Evolutionary conservation across 352 stramenopile genomes (phyloP).

Genomic region (Plasmopara viticola): DNA sequence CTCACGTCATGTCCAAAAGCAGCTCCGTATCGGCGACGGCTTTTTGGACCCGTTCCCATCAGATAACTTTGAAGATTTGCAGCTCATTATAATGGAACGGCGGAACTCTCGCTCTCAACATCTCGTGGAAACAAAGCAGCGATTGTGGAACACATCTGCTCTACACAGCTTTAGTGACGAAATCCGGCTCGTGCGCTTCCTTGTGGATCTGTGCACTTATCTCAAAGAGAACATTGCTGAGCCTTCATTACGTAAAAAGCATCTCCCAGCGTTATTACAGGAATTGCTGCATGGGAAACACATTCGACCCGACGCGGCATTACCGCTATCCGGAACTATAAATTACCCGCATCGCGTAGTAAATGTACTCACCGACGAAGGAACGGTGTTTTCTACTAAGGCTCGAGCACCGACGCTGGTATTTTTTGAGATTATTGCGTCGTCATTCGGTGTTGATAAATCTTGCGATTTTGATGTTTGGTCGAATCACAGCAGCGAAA

Average conservation of each 20-base stretch:
- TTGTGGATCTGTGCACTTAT: constrained; percentile 58
- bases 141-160: constrained; percentile 30
- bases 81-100: constrained; percentile 34
- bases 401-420: constrained; percentile 56
- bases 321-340: constrained; percentile 32
- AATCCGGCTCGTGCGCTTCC: constrained; percentile 49
- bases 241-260: constrained; percentile 41
- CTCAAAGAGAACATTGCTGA: constrained; percentile 48
- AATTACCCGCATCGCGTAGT: constrained; percentile 33
- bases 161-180: constrained; percentile 55
- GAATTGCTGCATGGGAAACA: constrained; percentile 39
- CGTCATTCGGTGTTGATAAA: constrained; percentile 13
- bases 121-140: constrained; percentile 38
- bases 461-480: constrained; percentile 1
- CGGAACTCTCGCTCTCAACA: constrained; percentile 28
- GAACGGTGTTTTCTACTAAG: constrained; percentile 69
- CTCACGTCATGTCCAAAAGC: constrained; percentile 29
- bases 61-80: constrained; percentile 35
- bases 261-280: constrained; percentile 32
- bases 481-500: constrained; percentile 4
- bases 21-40: constrained; percentile 21
- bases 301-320: constrained; percentile 44
- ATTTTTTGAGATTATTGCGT: constrained; percentile 52
- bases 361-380: constrained; percentile 50
- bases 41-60: constrained; percentile 50